Base-by-base conservation (phyloP, 192 early-diverging fungal genomes). In the Coemansia furcata region DNA sequence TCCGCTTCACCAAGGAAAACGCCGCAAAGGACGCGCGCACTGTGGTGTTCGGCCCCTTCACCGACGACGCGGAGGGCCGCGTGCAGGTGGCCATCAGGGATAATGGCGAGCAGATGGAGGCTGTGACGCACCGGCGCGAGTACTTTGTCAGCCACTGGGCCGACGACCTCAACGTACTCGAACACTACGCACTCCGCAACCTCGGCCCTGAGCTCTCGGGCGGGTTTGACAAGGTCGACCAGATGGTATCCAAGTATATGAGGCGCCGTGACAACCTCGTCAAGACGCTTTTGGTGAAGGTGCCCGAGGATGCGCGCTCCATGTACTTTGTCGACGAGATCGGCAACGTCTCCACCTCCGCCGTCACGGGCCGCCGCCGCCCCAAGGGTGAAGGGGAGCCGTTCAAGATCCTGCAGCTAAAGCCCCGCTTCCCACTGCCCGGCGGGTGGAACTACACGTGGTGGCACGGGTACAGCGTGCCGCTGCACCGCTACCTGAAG, bases 361-460 rank as follows among this genome's bases (percentile, higher is more conserved):
- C 85, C 30, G 63, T 83, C n/a, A 47, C 67, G 0, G 43, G 58
- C 11, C 60, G 23, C 1, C 67, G 44, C 30, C 33, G 46, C 3
- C 17, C 30, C 2, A 21, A 68, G 90, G 59, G 70, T 77, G 87
- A 86, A 15, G 57, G 61, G 1, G 62, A 75, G 15, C 64, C 73
- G 23, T 79, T 89, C 17, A 66, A 54, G 54, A 68, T 91, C 14
- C 77, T 99, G 71, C 86, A 90, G 42, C 78, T 98, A n/a, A 78
- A 75, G 37, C 96, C 98, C 36, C 89, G 98, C 35, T 99, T 93
- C 79, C 98, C 96, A 39, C 44, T 99, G 3, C 92, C 91, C 77
- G 98, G 98, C 59, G 94, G 94, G n/a, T 98, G 97, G 96, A 92
- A 90, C 69, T 98, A 96, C 70, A 93, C 91, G 15, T 99, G 94